Evolutionary conservation across 2,329 filamentous ascomycete genomes (phyloP), one percentile per base, ranked within the genome.

Genomic region (Claviceps arundinis): DNA sequence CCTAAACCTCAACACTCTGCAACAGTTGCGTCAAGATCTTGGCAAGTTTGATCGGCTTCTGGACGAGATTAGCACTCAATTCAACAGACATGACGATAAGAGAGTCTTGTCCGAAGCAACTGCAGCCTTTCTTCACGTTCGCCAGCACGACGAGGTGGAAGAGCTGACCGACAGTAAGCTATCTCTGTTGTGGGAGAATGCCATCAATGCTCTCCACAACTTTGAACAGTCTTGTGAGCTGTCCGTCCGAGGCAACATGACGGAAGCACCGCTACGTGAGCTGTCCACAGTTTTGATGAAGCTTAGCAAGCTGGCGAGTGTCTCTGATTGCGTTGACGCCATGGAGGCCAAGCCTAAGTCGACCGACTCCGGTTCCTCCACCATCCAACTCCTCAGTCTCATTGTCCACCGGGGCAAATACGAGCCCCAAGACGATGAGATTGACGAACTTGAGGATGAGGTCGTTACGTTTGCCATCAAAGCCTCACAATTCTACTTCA

Each of bases 1-100:
- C 41, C 80, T 98, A 22, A 87, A 95, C 58, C 76, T 96, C 1
- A 86, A 91, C 42, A 80, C 90, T 22, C 94, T 97, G 63, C 85
- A 90, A 63, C 87, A 95, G 61, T 73, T 97, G 40, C 84, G 90
- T 50, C 89, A 95, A 64, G 89, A 94, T 58, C 81, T 88, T 0
- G 83, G 85, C 1, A 84, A 82, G 2, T 95, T 94, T 62, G 80
- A 84, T 6, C 81, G 84, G 22, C 72, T 97, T 34, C 73, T 98
- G 1, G 89, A 95, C 59, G 90, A 96, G 61, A 89, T 97, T 59
- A 89, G 87, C 65, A 89, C 88, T 53, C 93, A 98, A 61, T 97
- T 98, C 69, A 82, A 86, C 60, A 82, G 89, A n/a, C 93, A 98
- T 63, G 87, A 87, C 44, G 88, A 95, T 61, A 85, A 87, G 60